A percentile compares a stretch with the other conserved stretches of the same genome.
These are phyloP conservation scores for Fomes fomentarius DNA, from an alignment of 1,284 basidiomycete genomes.

Conservation along the genomic window DNA sequence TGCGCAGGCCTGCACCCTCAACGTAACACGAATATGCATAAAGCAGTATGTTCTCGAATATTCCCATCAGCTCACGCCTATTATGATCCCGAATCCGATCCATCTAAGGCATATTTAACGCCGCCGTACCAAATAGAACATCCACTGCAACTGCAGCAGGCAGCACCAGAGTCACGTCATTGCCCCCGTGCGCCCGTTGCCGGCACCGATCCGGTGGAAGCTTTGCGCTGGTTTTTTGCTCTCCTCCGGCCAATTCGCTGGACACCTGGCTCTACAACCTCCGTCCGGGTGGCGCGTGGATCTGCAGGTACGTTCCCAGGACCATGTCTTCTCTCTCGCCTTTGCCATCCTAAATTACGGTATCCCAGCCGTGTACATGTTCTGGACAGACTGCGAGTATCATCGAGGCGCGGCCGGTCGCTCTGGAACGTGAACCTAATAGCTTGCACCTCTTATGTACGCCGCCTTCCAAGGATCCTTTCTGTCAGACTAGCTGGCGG, in stretches of 20 bases:
- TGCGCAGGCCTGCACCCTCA: no score
- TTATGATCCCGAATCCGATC: no score
- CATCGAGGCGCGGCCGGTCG: slow-evolving; percentile 1
- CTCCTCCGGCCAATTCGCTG: slow-evolving; percentile 16
- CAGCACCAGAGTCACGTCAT: no score
- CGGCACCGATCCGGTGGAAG: slow-evolving; percentile 2
- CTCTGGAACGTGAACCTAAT: not conserved
- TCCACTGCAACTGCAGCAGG: no score
- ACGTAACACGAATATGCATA: no score
- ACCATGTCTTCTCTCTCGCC: slow-evolving; percentile 2
- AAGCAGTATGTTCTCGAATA: no score
- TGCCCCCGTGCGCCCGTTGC: no score
- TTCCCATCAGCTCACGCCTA: no score
- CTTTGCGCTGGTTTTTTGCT: not conserved
- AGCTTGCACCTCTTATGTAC: not conserved
- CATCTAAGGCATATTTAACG: no score
- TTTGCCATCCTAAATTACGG: no score
- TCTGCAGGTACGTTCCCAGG: slow-evolving; percentile 25
- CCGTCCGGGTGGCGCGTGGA: slow-evolving; percentile 1
- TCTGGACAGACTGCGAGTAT: not conserved
- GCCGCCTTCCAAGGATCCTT: not conserved
- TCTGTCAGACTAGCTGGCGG: no score
- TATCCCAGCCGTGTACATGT: not conserved
- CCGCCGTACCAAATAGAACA: no score
- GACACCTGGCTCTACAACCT: not conserved